phyloP scores from a whole-genome alignment of 805 yeast species.

The Candida montana region DNA sequence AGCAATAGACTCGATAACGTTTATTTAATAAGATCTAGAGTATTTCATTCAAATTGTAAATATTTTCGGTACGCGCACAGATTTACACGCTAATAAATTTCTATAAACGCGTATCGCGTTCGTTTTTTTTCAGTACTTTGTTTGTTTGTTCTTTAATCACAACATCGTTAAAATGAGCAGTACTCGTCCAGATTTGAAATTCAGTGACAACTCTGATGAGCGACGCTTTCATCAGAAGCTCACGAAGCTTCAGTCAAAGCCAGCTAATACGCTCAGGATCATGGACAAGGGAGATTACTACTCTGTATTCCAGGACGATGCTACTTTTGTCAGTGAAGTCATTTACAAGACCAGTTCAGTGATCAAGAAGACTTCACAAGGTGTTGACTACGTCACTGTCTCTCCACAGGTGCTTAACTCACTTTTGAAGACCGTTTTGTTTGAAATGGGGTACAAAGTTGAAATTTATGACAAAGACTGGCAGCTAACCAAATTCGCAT shows the following conservation, averaged over 20 bases:
- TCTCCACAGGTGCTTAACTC: slow-evolving; percentile 69
- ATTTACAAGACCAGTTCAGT: slow-evolving; percentile 83
- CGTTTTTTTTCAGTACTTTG: background rate
- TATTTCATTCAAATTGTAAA: too few relatives aligned
- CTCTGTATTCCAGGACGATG: slow-evolving; percentile 70
- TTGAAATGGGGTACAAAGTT: slow-evolving; percentile 68
- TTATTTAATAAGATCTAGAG: too few relatives aligned
- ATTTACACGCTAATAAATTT: too few relatives aligned
- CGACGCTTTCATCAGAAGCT: slow-evolving; percentile 44
- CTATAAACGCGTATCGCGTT: too few relatives aligned
- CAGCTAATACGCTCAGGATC: slow-evolving; percentile 53
- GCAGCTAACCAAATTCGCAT: slow-evolving; percentile 53
- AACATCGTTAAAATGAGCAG: slow-evolving; percentile 12
- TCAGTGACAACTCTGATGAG: slow-evolving; percentile 47
- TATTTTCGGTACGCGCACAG: too few relatives aligned
- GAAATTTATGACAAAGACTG: slow-evolving; percentile 75
- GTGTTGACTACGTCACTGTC: slow-evolving; percentile 63
- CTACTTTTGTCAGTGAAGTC: slow-evolving; percentile 73
- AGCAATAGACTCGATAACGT: background rate
- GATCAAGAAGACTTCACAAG: slow-evolving; percentile 52
- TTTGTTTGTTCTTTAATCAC: too few relatives aligned
- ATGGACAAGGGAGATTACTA: slow-evolving; percentile 81
- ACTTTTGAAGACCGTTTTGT: slow-evolving; percentile 58
- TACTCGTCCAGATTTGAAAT: slow-evolving; percentile 51
- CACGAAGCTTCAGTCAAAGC: slow-evolving; percentile 41